phyloP scores from a whole-genome alignment of 805 yeast species.

The Tetrapisispora arboricola region DNA sequence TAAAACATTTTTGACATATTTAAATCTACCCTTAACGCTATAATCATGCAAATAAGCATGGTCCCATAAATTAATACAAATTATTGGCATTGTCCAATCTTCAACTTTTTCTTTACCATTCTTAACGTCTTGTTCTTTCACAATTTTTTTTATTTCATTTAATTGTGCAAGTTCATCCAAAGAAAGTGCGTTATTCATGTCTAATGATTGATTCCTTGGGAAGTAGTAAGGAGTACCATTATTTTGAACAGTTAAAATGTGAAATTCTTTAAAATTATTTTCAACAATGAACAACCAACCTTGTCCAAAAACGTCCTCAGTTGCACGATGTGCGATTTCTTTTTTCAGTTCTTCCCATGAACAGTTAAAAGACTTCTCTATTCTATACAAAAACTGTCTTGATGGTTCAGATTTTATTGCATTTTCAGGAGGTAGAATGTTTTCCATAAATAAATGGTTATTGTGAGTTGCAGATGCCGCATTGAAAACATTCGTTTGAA shows the following conservation, averaged over 20 bases:
- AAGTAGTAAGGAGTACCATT: conserved; percentile 71
- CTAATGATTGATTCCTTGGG: conserved; percentile 60
- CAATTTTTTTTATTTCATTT: conserved; percentile 34
- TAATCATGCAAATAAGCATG: conserved; percentile 78
- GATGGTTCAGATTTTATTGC: conserved; percentile 26
- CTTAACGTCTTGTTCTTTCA: conserved; percentile 8
- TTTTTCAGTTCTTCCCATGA: conserved; percentile 41
- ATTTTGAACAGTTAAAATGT: conserved; percentile 48
- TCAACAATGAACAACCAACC: conserved; percentile 76
- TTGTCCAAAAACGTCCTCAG: conserved; percentile 38
- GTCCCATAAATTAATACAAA: conserved; percentile 82
- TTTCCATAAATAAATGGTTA: conserved; percentile 80
- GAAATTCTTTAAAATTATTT: conserved; percentile 46
- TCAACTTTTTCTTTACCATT: conserved; percentile 27
- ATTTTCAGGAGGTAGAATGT: conserved; percentile 24
- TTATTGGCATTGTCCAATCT: conserved; percentile 53
- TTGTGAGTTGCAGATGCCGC: conserved; percentile 86
- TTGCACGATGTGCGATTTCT: conserved; percentile 41
- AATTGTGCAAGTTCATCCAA: conserved; percentile 43
- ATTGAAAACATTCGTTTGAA: conserved; percentile 62
- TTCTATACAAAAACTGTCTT: conserved; percentile 27
- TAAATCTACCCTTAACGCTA: conserved; percentile 63
- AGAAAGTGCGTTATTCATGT: conserved; percentile 63
- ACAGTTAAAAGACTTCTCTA: conserved; percentile 27
- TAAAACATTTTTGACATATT: conserved; percentile 67